phyloP scores from a whole-genome alignment of 2,329 filamentous ascomycete genomes.

The Ophiocordyceps polyrhachis-furcata region DNA sequence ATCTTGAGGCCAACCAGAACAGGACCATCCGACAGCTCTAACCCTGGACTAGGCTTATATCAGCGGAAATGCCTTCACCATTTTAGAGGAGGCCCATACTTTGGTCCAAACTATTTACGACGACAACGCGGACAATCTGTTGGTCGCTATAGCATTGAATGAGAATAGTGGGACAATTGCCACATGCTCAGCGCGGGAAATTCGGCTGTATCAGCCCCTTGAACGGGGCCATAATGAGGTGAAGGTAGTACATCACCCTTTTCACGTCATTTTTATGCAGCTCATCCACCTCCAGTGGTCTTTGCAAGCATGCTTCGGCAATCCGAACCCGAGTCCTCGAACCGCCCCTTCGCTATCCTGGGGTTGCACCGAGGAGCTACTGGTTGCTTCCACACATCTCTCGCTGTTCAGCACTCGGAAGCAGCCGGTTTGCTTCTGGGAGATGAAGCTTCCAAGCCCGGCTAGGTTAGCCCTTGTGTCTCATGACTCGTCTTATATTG shows the following conservation, averaged over 20 bases:
- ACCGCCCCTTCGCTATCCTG: conserved; percentile 50
- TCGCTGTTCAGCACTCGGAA: conserved; percentile 42
- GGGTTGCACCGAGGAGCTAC: conserved; percentile 69
- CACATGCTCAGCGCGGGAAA: conserved; percentile 43
- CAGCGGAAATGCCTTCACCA: conserved; percentile 70
- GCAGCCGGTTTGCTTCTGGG: conserved; percentile 47
- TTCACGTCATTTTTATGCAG: conserved; percentile 8
- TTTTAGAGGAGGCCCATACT: conserved; percentile 55
- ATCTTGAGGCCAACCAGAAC: neutral
- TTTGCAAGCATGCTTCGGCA: conserved; percentile 41
- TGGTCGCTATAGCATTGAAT: conserved; percentile 67
- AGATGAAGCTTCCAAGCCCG: conserved; percentile 51
- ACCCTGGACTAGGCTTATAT: conserved; percentile 51
- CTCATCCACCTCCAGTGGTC: conserved; percentile 32
- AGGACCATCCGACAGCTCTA: neutral
- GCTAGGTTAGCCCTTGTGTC: conserved; percentile 63
- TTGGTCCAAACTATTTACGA: conserved; percentile 85
- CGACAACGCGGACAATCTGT: conserved; percentile 41
- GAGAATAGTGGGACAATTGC: conserved; percentile 73
- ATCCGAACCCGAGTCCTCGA: conserved; percentile 11
- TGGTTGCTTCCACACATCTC: conserved; percentile 54
- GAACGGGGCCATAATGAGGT: conserved; percentile 50
- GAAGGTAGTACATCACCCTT: conserved; percentile 35
- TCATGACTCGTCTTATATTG: conserved; percentile 73
- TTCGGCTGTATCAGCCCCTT: conserved; percentile 66